Evolutionary conservation across 176 grass and related monocot species (phyloP), one percentile per base, ranked within the genome.

Genomic region (Phragmites australis): DNA sequence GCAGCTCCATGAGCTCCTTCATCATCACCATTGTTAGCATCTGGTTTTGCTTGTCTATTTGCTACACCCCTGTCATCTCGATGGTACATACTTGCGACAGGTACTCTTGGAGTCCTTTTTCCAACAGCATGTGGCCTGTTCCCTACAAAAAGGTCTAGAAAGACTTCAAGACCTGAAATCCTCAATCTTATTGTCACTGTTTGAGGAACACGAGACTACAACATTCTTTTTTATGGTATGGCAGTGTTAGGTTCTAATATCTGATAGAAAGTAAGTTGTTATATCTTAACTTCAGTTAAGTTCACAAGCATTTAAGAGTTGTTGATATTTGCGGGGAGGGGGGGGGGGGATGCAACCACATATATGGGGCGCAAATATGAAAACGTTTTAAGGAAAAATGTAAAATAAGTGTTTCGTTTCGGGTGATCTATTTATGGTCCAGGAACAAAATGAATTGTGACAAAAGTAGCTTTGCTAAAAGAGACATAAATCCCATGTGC

Each of bases 91-190:
- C 84, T 93, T 37, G 86, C 80, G 85, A 98, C 90, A 82, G 92
- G 88, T 81, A 98, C 68, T 75, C 96, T 84, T 55, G 96, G 96
- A 65, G 96, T 98, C 86, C 96, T 90, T 94, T 98, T 98, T 69
- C 95, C 92, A 88, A 98, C 95, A 77, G 83, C 90, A 54, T 88
- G 92, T 81, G 93, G 89, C 72, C 74, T 85, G 77, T 77, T 89
- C 25, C 87, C 89, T 88, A 83, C 51, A 87, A 92, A 77, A 62
- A 87, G 62, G 73, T 94, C 89, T 91, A 74, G 45, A 85, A 50
- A 88, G 71, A 70, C 71, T 87, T 84, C 66, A 85, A 76, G 46
- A 87, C 55, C 63, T 85, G 70, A n/a, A n/a, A n/a, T n/a, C n/a
- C n/a, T n/a, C n/a, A 82, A 79, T 59, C 40, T 31, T 48, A 56